Evolutionary conservation across 2,329 filamentous ascomycete species (phyloP).

Genomic region (Daldinia sp.): DNA sequence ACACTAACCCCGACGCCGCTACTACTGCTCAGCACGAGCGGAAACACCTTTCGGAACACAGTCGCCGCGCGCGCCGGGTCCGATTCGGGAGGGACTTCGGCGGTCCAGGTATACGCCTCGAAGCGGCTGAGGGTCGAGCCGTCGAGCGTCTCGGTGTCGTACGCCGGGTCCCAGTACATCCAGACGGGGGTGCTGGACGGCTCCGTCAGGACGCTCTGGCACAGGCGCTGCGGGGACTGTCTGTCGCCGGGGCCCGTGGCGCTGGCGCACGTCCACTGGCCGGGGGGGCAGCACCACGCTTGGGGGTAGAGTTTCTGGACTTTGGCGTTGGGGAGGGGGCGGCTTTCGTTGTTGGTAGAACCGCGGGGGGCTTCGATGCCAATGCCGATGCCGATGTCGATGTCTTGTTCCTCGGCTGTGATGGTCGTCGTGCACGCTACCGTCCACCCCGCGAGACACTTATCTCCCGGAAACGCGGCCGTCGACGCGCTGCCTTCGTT

Average conservation of each 20-base stretch:
- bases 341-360: no score
- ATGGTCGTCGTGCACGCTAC: slow-evolving; percentile 31
- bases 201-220: slow-evolving; percentile 19
- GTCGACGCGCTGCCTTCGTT: slow-evolving; percentile 14
- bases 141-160: not conserved
- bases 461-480: slow-evolving; percentile 19
- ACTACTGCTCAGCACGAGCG: slow-evolving; percentile 20
- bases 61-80: slow-evolving; percentile 22
- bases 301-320: slow-evolving; percentile 15
- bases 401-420: slow-evolving; percentile 4
- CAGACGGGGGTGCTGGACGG: slow-evolving; percentile 21
- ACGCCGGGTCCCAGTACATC: slow-evolving; percentile 33
- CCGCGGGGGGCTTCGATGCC: no score
- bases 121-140: not conserved
- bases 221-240: slow-evolving; percentile 23
- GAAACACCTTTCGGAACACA: slow-evolving; percentile 30
- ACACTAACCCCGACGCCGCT: not conserved
- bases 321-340: no score
- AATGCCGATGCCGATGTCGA: no score
- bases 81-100: slow-evolving; percentile 7
- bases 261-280: slow-evolving; percentile 27
- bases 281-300: slow-evolving; percentile 33
- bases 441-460: slow-evolving; percentile 30
- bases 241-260: slow-evolving; percentile 11
- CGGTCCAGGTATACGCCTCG: slow-evolving; percentile 26